Conservation (phyloP, 2,329 filamentous ascomycete genomes). For the Alternaria atra region DNA sequence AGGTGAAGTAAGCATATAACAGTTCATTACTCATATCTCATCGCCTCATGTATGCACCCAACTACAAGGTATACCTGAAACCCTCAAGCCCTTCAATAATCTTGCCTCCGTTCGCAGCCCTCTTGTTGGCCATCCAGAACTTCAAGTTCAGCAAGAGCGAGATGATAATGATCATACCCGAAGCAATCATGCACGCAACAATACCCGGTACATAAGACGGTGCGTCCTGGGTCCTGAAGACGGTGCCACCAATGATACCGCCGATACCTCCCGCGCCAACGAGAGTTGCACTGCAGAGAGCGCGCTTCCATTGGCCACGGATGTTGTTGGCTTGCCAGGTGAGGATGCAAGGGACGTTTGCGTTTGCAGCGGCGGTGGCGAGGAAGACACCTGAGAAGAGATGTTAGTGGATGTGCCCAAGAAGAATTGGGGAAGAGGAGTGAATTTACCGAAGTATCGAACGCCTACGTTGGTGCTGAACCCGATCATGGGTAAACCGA, state of each 20-base stretch:
- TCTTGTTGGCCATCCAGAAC: conserved; percentile 50
- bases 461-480: conserved; percentile 66
- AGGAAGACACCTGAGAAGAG: conserved; percentile 67
- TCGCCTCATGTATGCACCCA: no score
- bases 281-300: conserved; percentile 77
- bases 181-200: conserved; percentile 49
- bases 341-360: conserved; percentile 77
- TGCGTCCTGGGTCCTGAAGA: conserved; percentile 65
- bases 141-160: conserved; percentile 41
- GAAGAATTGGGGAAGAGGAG: no score
- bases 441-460: conserved; percentile 64
- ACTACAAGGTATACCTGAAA: conserved; percentile 43
- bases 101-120: conserved; percentile 51
- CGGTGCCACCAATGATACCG: conserved; percentile 77
- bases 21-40: not conserved
- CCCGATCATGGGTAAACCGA: conserved; percentile 77
- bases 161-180: conserved; percentile 47
- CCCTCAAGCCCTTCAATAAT: conserved; percentile 49
- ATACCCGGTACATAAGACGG: conserved; percentile 48
- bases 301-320: conserved; percentile 87
- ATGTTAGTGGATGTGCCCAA: not conserved
- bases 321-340: conserved; percentile 89
- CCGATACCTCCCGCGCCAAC: conserved; percentile 80
- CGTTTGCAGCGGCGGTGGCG: conserved; percentile 75
- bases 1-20: not conserved